Evolutionary conservation across 805 yeast genomes (phyloP).

Genomic region (Starmerella stigmatis): DNA sequence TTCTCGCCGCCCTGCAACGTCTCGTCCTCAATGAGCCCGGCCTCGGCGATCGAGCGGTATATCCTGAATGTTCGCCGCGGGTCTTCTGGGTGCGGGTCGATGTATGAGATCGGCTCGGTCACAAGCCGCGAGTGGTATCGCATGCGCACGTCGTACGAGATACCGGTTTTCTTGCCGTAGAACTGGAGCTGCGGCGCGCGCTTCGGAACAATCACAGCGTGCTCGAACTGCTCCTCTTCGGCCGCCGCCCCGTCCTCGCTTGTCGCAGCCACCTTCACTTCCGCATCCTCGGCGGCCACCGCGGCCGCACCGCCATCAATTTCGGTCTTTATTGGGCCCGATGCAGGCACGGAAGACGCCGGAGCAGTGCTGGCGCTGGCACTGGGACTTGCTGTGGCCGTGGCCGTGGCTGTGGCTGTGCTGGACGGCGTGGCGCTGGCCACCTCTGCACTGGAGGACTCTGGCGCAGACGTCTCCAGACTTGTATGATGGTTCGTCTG

Average conservation of each 20-base stretch:
- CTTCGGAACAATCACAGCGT: conserved; percentile 21
- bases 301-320: background rate
- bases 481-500: too few species aligned
- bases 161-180: conserved; percentile 65
- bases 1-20: conserved; percentile 59
- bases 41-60: conserved; percentile 86
- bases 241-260: background rate
- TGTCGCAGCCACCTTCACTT: background rate
- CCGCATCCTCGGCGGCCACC: background rate
- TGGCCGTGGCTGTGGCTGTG: too few species aligned
- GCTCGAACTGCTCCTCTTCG: conserved; percentile 7
- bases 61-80: conserved; percentile 92
- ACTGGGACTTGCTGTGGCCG: too few species aligned
- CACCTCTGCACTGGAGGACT: too few species aligned
- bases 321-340: too few species aligned
- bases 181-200: conserved; percentile 51
- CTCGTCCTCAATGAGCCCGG: conserved; percentile 77
- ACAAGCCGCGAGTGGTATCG: conserved; percentile 91
- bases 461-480: too few species aligned
- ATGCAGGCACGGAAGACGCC: too few species aligned
- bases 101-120: conserved; percentile 83
- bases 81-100: conserved; percentile 98
- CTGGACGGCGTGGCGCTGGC: too few species aligned
- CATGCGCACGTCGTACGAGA: conserved; percentile 95
- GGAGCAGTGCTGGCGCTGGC: too few species aligned